phyloP scores from a whole-genome alignment of 2,329 filamentous ascomycete genomes.

The Fusarium liriodendri region DNA sequence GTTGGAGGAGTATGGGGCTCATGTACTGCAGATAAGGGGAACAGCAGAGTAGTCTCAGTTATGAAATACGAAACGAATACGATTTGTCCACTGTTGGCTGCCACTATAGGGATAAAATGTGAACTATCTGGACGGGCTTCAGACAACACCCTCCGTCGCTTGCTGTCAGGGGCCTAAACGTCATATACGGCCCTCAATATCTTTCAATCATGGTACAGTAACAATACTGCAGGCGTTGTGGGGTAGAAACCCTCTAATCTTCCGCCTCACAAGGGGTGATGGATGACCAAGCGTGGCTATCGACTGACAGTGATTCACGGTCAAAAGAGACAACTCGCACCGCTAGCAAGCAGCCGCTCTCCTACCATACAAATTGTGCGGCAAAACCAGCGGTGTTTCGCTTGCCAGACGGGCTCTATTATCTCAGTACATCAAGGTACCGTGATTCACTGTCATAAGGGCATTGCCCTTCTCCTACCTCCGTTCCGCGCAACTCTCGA shows the following conservation, averaged over 20 bases:
- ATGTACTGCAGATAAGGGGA: neutral
- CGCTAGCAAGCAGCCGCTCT: neutral
- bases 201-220: neutral
- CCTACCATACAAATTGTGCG: neutral
- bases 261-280: neutral
- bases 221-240: neutral
- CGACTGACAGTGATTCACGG: neutral
- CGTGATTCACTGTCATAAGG: neutral
- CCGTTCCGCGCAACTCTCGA: too few relatives aligned
- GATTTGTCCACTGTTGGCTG: neutral
- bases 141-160: too few relatives aligned
- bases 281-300: neutral
- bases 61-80: slow-evolving; percentile 13
- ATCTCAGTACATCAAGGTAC: neutral
- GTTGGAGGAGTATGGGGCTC: neutral
- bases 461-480: neutral
- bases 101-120: neutral
- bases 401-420: neutral
- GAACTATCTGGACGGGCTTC: neutral
- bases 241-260: too few relatives aligned
- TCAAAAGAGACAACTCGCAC: neutral
- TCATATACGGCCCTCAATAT: too few relatives aligned
- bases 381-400: neutral
- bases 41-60: slow-evolving; percentile 14
- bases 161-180: too few relatives aligned